Evolutionary conservation across 768 basidiomycete species (phyloP), one percentile per base, ranked within the genome.

Genomic region (Psilocybe subaeruginosa): DNA sequence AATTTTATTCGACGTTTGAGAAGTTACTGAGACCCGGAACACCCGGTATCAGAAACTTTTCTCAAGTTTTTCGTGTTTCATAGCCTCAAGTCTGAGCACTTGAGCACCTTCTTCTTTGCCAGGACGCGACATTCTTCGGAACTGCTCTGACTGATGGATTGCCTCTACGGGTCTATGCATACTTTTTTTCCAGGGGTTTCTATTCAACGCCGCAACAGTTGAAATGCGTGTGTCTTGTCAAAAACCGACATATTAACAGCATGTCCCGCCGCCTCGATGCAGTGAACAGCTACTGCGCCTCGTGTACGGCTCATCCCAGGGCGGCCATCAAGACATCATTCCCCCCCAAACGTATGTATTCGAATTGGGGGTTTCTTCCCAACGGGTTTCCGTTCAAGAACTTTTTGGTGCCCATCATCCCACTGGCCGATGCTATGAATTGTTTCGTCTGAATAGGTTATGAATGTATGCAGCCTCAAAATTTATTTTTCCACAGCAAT

Each of bases 151-250:
- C 7, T 35, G 33, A 35, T 1, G 33, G 11, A 35, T 35, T 35
- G 33, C 33, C 33, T 35, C 33, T 35, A 35, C 33, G 33, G 33
- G 33, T 35, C 33, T 35, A 35, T 3, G n/a, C 6, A 35, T 35
- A 7, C 33, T 35, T 11, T 35, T 53, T 59, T 41, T 17, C 23
- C 6, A 49, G 12, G 4, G 6, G 45, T 50, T 60, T 35, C 31
- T 17, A 53, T 53, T 53, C 31, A 53, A 37, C 30, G 35, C 19
- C 50, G 31, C 41, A 43, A 16, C 9, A 11, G 41, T 54, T 58
- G 52, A 54, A 62, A 62, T 51, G 56, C 61, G 53, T 62, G 61
- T 27, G 37, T 37, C 31, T 58, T 56, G 45, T 49, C 59, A 49
- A 49, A 23, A 41, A 60, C n/a, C 41, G 41, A 35, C 51, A 31